Percentiles rank a stretch among this genome's conserved stretches.
Evolutionary conservation across 2,329 filamentous ascomycete species (phyloP).

Genomic region (Pseudogymnoascus sp.): DNA sequence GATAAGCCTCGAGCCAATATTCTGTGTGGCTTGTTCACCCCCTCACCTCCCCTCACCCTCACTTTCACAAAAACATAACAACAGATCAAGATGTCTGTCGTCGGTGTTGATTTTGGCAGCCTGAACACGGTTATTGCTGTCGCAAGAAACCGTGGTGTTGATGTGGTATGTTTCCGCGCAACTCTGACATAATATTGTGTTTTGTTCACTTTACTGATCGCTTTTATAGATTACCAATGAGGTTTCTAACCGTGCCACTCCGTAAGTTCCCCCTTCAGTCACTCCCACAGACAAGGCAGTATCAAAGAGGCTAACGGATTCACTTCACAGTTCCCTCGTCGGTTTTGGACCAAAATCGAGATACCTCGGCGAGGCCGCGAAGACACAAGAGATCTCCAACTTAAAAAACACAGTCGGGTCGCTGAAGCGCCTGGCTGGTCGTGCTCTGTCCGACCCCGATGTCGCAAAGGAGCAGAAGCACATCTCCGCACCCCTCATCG

Average conservation of each 20-base stretch:
- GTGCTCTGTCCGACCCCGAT: constrained; percentile 82
- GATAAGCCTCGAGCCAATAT: constrained; percentile 8
- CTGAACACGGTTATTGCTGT: constrained; percentile 97
- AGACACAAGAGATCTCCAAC: constrained; percentile 99
- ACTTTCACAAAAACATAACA: not conserved
- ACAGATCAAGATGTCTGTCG: constrained; percentile 19
- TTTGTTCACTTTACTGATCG: constrained; percentile 28
- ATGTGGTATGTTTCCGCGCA: constrained; percentile 70
- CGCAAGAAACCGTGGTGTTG: constrained; percentile 95
- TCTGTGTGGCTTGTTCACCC: constrained; percentile 5
- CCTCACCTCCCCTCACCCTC: constrained; percentile 8
- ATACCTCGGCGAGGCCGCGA: constrained; percentile 90
- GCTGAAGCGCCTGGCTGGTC: constrained; percentile 87
- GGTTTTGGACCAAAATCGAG: constrained; percentile 91
- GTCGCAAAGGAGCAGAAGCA: constrained; percentile 87
- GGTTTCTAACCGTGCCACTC: constrained; percentile 95
- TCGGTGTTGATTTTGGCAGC: constrained; percentile 72
- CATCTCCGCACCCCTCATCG: constrained; percentile 77
- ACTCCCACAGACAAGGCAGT: not conserved
- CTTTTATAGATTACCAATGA: constrained; percentile 83
- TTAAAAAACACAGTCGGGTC: constrained; percentile 96
- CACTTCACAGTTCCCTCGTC: constrained; percentile 66
- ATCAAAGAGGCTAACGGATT: constrained; percentile 15
- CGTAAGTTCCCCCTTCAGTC: constrained; percentile 56
- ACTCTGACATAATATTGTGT: constrained; percentile 12